Evolutionary conservation across 1,139 yeast species (phyloP), one percentile per base, ranked within the genome.

Genomic region (Waltiozyma sp.): DNA sequence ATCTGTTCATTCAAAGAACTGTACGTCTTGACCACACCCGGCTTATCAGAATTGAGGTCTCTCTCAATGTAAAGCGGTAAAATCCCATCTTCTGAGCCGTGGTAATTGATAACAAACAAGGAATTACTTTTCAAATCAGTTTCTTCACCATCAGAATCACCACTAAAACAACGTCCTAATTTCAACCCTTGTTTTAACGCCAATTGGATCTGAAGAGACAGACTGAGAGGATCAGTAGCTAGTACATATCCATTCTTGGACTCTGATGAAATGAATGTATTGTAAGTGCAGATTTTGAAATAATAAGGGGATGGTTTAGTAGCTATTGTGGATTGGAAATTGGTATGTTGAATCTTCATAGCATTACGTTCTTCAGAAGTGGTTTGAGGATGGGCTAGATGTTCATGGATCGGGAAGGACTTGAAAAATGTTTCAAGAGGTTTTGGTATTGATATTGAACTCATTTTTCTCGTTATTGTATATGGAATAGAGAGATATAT

Each of bases 341-440:
- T 45, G 39, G 41, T 52, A 3, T 48, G 45, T 35, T 58, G 43
- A n/a, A 37, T 40, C 15, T 48, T 47, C 14, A 53, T 28, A 2
- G 47, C 47, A 10, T 45, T 39, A 38, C 50, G 47, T 42, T 54
- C 56, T 13, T 43, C 49, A 1, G 51, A 43, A 2, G 56, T 46
- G 33, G 45, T 43, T 37, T 51, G 56, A 19, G 48, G 49, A 2
- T 50, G 59, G 2, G 70, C 55, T 0, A 72, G 67, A 41, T 66
- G 60, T 11, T 64, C 59, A 19, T 47, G 48, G 31, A 75, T 45
- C 0, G 83, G 83, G 47, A 77, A 75, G 4, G 63, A 51, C 42
- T 74, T 76, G 49, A 77, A 76, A 4, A 75, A 51, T 37, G 53
- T 50, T 47, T 66, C 65, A 5, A 76, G 53, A 1, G 68, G 61